phyloP scores from a whole-genome alignment of 2,329 filamentous ascomycete genomes.

The Pleurostoma richardsiae region DNA sequence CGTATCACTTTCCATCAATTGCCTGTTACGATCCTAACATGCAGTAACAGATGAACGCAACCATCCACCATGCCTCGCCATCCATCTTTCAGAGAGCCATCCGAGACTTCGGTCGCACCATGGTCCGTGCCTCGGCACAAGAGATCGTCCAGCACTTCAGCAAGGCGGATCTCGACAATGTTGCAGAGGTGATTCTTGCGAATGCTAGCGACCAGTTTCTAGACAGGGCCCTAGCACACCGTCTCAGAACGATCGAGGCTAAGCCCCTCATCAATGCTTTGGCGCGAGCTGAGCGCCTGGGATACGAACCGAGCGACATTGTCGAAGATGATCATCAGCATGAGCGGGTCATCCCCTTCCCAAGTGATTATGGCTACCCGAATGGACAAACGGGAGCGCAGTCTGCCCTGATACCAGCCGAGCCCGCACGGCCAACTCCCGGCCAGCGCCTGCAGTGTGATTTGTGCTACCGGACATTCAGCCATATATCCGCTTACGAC shows the following conservation, averaged over 20 bases:
- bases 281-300: conserved; percentile 50
- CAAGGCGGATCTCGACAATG: conserved; percentile 35
- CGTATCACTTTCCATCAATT: conserved; percentile 14
- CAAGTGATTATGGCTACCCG: no score
- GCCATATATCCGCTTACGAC: background rate
- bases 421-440: no score
- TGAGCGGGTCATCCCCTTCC: conserved; percentile 28
- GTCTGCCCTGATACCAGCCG: no score
- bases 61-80: conserved; percentile 36
- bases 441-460: conserved; percentile 2
- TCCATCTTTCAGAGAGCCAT: conserved; percentile 31
- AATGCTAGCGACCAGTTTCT: conserved; percentile 45
- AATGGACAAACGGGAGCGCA: no score
- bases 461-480: conserved; percentile 12
- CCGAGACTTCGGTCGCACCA: conserved; percentile 37
- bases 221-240: conserved; percentile 44
- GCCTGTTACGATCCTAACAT: background rate
- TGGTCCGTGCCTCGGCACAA: conserved; percentile 32
- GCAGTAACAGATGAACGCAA: conserved; percentile 37
- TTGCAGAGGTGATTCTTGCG: conserved; percentile 35
- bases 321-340: conserved; percentile 28
- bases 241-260: conserved; percentile 48
- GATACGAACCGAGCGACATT: conserved; percentile 47
- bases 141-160: conserved; percentile 37
- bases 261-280: conserved; percentile 51